Evolutionary conservation across 176 grass and related monocot genomes (phyloP).

Genomic region (Aegilops sharonensis): DNA sequence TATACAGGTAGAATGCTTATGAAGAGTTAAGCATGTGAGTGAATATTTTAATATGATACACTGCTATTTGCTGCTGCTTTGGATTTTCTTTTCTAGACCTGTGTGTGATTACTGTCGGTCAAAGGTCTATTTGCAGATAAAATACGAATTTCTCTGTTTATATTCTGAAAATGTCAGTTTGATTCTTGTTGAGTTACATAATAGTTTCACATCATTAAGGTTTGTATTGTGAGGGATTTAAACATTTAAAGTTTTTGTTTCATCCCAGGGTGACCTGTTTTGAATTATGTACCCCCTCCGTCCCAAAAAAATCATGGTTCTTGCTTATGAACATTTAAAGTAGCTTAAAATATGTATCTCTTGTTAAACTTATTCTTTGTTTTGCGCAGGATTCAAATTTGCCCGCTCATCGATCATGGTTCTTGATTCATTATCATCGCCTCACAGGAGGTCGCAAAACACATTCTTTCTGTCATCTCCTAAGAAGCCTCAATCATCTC

Average conservation of each 20-base stretch:
- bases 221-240: background rate
- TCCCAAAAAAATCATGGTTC: no score
- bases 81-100: background rate
- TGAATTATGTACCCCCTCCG: background rate
- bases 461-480: constrained; percentile 47
- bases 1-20: background rate
- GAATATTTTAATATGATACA: background rate
- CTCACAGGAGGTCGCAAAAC: constrained; percentile 79
- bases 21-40: background rate
- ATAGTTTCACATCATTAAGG: background rate
- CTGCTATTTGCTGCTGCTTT: background rate
- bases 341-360: background rate
- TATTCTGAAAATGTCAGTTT: background rate
- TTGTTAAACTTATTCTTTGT: constrained; percentile 14
- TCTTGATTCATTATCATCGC: constrained; percentile 86
- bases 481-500: constrained; percentile 61
- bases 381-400: constrained; percentile 38
- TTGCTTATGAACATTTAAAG: no score
- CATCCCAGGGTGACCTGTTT: background rate
- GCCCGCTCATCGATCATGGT: constrained; percentile 48
- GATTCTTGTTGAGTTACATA: background rate
- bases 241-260: constrained; percentile 20
- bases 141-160: background rate
- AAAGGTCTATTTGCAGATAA: background rate
- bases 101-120: background rate